Percentiles rank a stretch among this genome's conserved stretches.
phyloP scores from a whole-genome alignment of 257 asterid species.

The Solanum pimpinellifolium region DNA sequence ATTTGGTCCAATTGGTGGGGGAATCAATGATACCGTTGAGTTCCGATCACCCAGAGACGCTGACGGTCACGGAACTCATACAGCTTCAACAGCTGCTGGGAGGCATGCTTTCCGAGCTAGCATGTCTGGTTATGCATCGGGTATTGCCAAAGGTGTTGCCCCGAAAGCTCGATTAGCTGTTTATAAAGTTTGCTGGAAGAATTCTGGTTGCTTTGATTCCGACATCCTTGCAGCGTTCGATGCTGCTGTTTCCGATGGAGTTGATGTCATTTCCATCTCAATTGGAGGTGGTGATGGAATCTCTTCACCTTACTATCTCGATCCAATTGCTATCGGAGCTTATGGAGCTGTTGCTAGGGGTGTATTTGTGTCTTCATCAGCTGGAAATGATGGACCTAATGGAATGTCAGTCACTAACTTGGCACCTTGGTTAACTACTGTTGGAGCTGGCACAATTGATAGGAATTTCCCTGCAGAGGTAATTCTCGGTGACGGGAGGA shows the following conservation, averaged over 20 bases:
- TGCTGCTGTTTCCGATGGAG: slow-evolving; percentile 84
- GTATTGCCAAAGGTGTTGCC: slow-evolving; percentile 93
- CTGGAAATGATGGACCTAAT: slow-evolving; percentile 95
- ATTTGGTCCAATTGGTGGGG: slow-evolving; percentile 58
- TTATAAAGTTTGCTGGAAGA: slow-evolving; percentile 92
- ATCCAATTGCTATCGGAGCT: slow-evolving; percentile 92
- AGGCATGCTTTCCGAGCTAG: slow-evolving; percentile 66
- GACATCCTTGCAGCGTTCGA: slow-evolving; percentile 95
- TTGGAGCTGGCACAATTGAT: slow-evolving; percentile 94
- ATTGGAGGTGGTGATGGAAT: slow-evolving; percentile 95
- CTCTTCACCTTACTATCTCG: slow-evolving; percentile 90
- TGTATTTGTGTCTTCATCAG: slow-evolving; percentile 81
- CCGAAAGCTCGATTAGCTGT: slow-evolving; percentile 87
- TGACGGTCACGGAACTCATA: slow-evolving; percentile 97
- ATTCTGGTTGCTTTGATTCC: slow-evolving; percentile 90
- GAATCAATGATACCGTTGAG: slow-evolving; percentile 73
- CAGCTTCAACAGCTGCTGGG: slow-evolving; percentile 99
- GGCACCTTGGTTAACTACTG: slow-evolving; percentile 96
- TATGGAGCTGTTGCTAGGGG: slow-evolving; percentile 98
- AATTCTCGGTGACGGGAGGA: slow-evolving; percentile 52
- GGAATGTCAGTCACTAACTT: slow-evolving; percentile 92
- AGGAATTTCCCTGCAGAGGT: slow-evolving; percentile 81
- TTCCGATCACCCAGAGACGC: slow-evolving; percentile 86
- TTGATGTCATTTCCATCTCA: slow-evolving; percentile 84
- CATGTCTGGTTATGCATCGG: slow-evolving; percentile 89